phyloP scores from a whole-genome alignment of 148 eudicot genomes.

The Agrostemma githago region DNA sequence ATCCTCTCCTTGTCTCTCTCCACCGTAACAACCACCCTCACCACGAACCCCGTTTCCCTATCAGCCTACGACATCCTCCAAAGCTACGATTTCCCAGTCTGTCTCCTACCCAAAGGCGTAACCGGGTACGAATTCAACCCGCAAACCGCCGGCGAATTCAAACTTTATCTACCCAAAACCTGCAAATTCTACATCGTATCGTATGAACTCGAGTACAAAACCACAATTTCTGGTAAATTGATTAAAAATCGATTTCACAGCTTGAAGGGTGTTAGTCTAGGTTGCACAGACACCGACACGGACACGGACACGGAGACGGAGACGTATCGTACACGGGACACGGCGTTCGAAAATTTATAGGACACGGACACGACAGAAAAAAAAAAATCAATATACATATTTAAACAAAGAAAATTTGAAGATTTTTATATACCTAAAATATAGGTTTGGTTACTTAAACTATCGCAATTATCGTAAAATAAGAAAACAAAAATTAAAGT shows the following conservation, averaged over 20 bases:
- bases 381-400: no score
- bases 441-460: no score
- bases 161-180: slow-evolving; percentile 1
- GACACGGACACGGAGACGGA: no score
- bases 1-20: slow-evolving; percentile 1
- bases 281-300: no score
- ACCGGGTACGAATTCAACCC: not conserved
- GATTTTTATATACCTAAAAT: no score
- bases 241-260: slow-evolving; percentile 22
- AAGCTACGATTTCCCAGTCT: slow-evolving; percentile 47
- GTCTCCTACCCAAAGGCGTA: slow-evolving; percentile 51
- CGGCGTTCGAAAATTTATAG: no score
- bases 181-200: slow-evolving; percentile 33
- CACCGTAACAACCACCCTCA: slow-evolving; percentile 4
- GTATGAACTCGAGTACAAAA: slow-evolving; percentile 40
- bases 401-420: no score
- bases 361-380: no score
- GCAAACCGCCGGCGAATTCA: slow-evolving; percentile 45
- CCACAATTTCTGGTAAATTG: slow-evolving; percentile 34
- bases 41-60: not conserved
- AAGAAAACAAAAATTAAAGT: no score
- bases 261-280: slow-evolving; percentile 39
- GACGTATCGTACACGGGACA: no score
- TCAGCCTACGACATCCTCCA: slow-evolving; percentile 40
- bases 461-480: no score